Evolutionary conservation across 306 rosid genomes (phyloP).

Genomic region (Malus fusca): DNA sequence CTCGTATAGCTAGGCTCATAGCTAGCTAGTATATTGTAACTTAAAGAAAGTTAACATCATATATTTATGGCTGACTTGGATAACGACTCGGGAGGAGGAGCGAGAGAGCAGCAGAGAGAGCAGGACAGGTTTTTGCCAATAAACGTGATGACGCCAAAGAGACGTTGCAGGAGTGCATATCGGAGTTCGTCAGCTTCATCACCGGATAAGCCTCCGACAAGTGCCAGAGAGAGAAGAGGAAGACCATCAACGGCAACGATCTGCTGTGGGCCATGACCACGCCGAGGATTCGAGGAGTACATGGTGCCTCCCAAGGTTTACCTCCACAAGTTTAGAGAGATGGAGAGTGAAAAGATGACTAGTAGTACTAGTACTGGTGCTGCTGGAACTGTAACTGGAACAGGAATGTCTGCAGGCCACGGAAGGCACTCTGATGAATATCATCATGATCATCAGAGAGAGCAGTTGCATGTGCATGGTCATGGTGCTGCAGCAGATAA

Average conservation of each 20-base stretch:
- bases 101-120: slow-evolving; percentile 53
- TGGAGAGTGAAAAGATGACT: slow-evolving; percentile 53
- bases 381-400: neutral
- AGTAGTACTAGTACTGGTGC: neutral
- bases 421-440: neutral
- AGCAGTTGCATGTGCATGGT: slow-evolving; percentile 4
- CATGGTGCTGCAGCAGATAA: too few species aligned
- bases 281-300: slow-evolving; percentile 49
- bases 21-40: neutral
- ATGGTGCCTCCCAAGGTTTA: slow-evolving; percentile 53
- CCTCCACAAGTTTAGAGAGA: slow-evolving; percentile 55
- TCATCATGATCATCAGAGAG: neutral
- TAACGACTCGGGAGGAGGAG: slow-evolving; percentile 61
- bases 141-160: slow-evolving; percentile 65
- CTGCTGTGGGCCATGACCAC: slow-evolving; percentile 64
- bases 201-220: slow-evolving; percentile 64
- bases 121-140: slow-evolving; percentile 59
- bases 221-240: slow-evolving; percentile 67
- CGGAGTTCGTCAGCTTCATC: slow-evolving; percentile 63
- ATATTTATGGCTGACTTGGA: slow-evolving; percentile 56
- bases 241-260: slow-evolving; percentile 67
- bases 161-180: slow-evolving; percentile 57
- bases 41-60: neutral
- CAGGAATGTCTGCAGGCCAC: neutral
- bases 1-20: neutral